phyloP scores from a whole-genome alignment of 1,139 yeast genomes.

The Magnusiomyces sp. region DNA sequence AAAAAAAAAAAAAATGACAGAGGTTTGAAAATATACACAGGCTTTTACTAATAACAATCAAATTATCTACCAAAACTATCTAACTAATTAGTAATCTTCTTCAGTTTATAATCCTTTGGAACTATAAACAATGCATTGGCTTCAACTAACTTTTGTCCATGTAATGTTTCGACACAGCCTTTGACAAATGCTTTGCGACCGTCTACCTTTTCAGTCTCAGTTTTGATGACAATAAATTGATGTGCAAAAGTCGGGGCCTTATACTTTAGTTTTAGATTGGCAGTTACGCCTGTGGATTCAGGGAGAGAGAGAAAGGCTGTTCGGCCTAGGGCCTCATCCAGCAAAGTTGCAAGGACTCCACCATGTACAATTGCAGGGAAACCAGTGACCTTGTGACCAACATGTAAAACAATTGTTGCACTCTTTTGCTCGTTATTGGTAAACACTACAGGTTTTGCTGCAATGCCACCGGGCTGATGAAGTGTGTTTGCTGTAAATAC shows the following conservation, averaged over 20 bases:
- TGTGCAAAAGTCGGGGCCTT: conserved; percentile 70
- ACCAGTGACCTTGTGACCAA: conserved; percentile 76
- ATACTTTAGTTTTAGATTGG: conserved; percentile 49
- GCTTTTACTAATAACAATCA: no score
- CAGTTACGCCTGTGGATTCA: conserved; percentile 33
- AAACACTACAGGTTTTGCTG: conserved; percentile 65
- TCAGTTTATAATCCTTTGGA: conserved; percentile 18
- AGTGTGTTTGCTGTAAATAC: conserved; percentile 33
- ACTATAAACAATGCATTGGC: conserved; percentile 21
- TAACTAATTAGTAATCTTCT: neutral
- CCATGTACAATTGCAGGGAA: conserved; percentile 87
- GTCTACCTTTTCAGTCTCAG: conserved; percentile 35
- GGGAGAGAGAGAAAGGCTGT: conserved; percentile 41
- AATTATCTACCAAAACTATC: no score
- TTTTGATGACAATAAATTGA: conserved; percentile 62
- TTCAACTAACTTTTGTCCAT: conserved; percentile 36
- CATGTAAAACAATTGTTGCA: conserved; percentile 62
- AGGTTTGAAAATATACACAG: neutral
- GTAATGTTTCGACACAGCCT: conserved; percentile 36
- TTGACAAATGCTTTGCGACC: conserved; percentile 31
- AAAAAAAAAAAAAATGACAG: neutral
- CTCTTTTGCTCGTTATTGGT: conserved; percentile 45
- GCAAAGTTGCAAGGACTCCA: conserved; percentile 73
- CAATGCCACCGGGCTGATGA: conserved; percentile 66
- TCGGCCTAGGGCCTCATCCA: conserved; percentile 65